Base-by-base conservation (phyloP, 176 grass and related monocot species). In the Otatea glauca region DNA sequence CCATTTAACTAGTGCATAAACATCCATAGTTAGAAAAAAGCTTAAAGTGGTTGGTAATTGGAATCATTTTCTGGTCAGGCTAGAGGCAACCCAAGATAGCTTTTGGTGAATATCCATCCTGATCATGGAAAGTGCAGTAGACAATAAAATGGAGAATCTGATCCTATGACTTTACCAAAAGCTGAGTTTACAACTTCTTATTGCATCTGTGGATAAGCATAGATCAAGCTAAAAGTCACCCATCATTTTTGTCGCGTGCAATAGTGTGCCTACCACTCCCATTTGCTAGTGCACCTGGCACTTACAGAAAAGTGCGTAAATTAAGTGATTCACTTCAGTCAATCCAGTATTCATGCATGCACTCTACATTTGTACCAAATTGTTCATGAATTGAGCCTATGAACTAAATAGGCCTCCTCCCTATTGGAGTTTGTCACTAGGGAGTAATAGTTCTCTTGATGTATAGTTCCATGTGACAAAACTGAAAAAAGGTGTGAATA, bases 91-190 rank as follows among this genome's bases (percentile, higher is more conserved):
- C 68, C 62, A 50, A 48, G 9, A 42, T 51, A 75, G 20, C 51
- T 78, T 72, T 71, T 79, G 65, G 42, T 79, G 74, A 60, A 85
- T 78, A 78, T 78, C 20, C 29, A 85, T 85, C 74, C 14, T 61
- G 25, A 78, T 78, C 64, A 48, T 45, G 84, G 15, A 80, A 86
- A 79, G 84, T 65, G 68, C 1, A 50, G 4, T 16, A 54, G 67
- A 32, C 10, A 80, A 62, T 50, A 62, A 71, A 62, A 39, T 32
- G 54, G 64, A 14, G 76, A 79, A 86, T 55, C 75, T 49, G 67
- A 79, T 72, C 76, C 55, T 60, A 78, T 74, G 50, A 72, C 76
- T 86, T 86, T 79, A 64, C 17, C 20, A 64, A 86, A 86, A 86
- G 84, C 27, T 21, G n/a, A 41, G 42, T 49, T 79, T 42, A 42